Percentiles rank a stretch among this genome's conserved stretches.
Conservation (phyloP, 176 grass and related monocot genomes). For the Zea mays region DNA sequence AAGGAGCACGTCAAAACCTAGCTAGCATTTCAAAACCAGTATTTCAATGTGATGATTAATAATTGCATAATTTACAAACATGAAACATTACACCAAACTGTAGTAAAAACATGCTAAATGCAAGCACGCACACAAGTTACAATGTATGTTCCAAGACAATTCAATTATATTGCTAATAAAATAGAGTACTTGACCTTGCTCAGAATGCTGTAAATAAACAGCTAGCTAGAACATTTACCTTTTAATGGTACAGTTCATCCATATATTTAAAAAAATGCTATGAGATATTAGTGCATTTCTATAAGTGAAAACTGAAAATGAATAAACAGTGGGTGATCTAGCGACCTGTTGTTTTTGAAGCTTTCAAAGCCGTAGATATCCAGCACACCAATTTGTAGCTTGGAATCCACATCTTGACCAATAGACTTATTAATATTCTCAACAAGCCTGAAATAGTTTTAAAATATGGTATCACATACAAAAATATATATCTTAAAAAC, state of each 20-base stretch:
- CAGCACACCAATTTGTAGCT: constrained; percentile 94
- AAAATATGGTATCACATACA: not conserved
- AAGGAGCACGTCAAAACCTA: constrained; percentile 3
- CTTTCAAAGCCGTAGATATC: constrained; percentile 99
- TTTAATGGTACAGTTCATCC: not conserved
- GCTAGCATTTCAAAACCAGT: constrained; percentile 7
- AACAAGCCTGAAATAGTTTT: constrained; percentile 66
- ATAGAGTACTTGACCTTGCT: not conserved
- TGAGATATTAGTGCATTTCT: not conserved
- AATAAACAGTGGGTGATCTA: not conserved
- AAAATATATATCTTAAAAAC: constrained; percentile 27
- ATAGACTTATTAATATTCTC: constrained; percentile 99
- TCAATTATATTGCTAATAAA: not conserved
- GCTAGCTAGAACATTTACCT: not conserved
- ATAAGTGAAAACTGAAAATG: constrained; percentile 15
- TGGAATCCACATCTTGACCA: constrained; percentile 90
- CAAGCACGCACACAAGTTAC: not conserved
- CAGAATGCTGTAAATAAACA: constrained; percentile 14
- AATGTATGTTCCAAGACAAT: constrained; percentile 13
- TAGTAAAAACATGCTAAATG: constrained; percentile 10
- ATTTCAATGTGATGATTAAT: constrained; percentile 5
- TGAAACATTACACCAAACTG: not conserved
- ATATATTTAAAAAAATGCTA: not conserved
- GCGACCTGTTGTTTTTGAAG: constrained; percentile 92
- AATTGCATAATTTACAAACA: not conserved